These are phyloP conservation scores for Silene noctiflora DNA, from an alignment of 179 eudicot genomes.

Conservation along the genomic window DNA sequence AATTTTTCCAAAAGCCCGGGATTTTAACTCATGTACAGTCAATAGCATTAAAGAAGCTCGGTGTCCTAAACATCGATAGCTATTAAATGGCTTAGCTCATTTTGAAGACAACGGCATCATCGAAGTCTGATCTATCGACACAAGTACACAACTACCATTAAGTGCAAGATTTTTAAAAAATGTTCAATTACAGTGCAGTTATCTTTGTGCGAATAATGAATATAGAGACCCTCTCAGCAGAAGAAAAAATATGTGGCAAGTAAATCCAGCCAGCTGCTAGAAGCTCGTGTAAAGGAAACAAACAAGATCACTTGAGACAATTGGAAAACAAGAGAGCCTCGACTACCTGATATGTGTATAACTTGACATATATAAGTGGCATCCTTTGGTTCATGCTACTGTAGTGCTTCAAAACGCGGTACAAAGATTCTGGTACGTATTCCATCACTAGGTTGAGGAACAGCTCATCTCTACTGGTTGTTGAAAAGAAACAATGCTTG, in stretches of 20 bases:
- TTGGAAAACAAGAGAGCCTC: neutral
- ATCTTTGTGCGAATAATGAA: neutral
- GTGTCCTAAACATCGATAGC: too few relatives aligned
- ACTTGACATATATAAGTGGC: conserved; percentile 88
- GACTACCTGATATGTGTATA: conserved; percentile 80
- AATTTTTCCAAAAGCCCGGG: neutral
- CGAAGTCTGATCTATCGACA: neutral
- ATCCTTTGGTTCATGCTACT: conserved; percentile 73
- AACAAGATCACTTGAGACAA: neutral
- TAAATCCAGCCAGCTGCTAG: neutral
- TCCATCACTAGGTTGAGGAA: conserved; percentile 94
- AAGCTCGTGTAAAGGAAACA: neutral
- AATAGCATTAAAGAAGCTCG: neutral
- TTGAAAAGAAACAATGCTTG: conserved; percentile 93
- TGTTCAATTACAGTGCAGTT: neutral
- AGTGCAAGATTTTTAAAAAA: neutral
- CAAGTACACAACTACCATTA: neutral
- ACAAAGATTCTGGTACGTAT: conserved; percentile 88
- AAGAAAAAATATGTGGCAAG: neutral
- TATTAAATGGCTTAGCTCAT: neutral
- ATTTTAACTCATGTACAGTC: neutral
- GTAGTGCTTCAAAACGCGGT: conserved; percentile 77
- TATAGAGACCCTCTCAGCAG: neutral
- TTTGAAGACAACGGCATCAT: neutral
- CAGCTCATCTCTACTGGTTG: conserved; percentile 86